Evolutionary conservation across 2,329 filamentous ascomycete species (phyloP), one percentile per base, ranked within the genome.

Genomic region (Fusarium floridanum): DNA sequence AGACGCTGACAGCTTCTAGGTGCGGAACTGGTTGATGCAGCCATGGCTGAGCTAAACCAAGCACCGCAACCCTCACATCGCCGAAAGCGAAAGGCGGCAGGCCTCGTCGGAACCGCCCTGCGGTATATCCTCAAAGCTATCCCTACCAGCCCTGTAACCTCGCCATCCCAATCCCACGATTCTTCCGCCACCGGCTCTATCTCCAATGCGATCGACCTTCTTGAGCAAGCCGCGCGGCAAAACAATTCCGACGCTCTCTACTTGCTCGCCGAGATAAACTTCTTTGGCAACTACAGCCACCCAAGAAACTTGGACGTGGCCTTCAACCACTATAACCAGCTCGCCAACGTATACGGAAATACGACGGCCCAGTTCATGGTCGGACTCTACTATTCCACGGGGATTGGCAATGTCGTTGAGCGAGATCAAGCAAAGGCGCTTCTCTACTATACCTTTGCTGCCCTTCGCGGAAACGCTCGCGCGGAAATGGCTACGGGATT

Each of bases 401-500:
- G 97, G 0, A 88, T 99, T 67, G 95, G 94, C 17, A 91, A 91
- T 36, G 92, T 92, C 1, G 94, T 98, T 7, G 90, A 94, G 80
- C 90, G 91, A 50, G 94, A 99, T 78, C 97, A 98, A 84, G 95
- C 95, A 12, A 95, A 95, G 83, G 95, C 97, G 5, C 87, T 98
- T 78, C 86, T 98, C 45, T 98, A 98, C 83, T 96, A 99, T 82
- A 97, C 94, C 0, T 97, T 98, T 81, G 96, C 97, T 0, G 97
- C 97, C 1, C 88, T 95, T 74, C 91, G 91, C 64, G 96, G 95
- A 22, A 91, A 98, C 80, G 93, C 92, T 17, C 90, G 92, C 65
- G 96, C 96, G 7, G 93, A 98, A 83, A 98, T 99, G 97, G 96
- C 95, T 0, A 88, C 97, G 7, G 97, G 92, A 5, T 97, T 95